Conservation (phyloP, 495 filamentous ascomycete genomes). For the Penicillium canariense region DNA sequence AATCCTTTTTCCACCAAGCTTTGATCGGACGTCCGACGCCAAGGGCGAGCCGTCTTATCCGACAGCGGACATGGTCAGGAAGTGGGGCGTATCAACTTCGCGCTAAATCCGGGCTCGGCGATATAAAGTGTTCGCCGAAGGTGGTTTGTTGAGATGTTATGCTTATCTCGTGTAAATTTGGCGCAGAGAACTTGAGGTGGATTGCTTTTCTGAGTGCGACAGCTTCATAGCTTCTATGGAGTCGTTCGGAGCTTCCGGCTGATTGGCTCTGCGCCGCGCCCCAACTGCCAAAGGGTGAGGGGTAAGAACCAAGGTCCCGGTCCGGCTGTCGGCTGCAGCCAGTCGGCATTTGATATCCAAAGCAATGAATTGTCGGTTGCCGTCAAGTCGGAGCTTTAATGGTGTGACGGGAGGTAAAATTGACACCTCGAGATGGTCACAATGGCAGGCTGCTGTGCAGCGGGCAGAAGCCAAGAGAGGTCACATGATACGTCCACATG, state of each 20-base stretch:
- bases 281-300: neutral
- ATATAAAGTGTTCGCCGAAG: neutral
- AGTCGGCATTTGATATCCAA: neutral
- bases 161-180: neutral
- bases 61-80: neutral
- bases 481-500: slow-evolving; percentile 19
- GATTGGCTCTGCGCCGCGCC: too few relatives aligned
- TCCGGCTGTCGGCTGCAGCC: neutral
- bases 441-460: too few relatives aligned
- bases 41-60: slow-evolving; percentile 21
- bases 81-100: neutral
- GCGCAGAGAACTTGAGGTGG: neutral
- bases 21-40: slow-evolving; percentile 20
- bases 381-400: neutral
- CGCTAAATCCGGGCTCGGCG: neutral
- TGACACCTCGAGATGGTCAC: neutral
- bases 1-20: slow-evolving; percentile 5
- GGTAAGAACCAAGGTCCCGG: neutral
- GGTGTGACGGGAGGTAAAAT: neutral
- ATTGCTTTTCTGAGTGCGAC: neutral
- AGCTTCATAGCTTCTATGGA: too few relatives aligned
- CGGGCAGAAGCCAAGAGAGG: too few relatives aligned
- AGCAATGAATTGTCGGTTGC: neutral
- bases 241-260: too few relatives aligned
- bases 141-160: neutral